Evolutionary conservation across 2,329 filamentous ascomycete species (phyloP), one percentile per base, ranked within the genome.

Genomic region (Helminthosporium solani): DNA sequence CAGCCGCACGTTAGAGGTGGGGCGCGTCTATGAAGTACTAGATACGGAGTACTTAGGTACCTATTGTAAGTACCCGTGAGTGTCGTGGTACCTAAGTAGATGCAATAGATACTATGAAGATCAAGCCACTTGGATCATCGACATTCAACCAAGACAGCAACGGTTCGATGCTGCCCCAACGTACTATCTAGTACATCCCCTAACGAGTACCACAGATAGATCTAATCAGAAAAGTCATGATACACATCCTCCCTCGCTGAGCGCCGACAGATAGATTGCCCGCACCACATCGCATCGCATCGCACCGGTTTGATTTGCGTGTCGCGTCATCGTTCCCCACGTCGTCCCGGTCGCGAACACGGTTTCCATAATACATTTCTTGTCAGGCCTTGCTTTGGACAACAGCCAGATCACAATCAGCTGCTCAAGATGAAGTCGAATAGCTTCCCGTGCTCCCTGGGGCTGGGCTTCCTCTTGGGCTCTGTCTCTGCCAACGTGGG

Each of bases 221-320:
- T n/a, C n/a, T n/a, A n/a, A n/a, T 33, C 15, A 5, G 14, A 33
- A 16, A 37, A 38, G 44, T 39, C 49, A 57, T 56, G 50, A 46
- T 42, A 44, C 41, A 30, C 28, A 35, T 44, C 41, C 39, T 56
- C 36, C 51, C 49, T 55, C 53, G 51, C 48, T 61, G 52, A 59
- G 33, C 40, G 35, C 19, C 36, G 8, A n/a, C n/a, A n/a, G n/a
- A n/a, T n/a, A n/a, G n/a, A 18, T 33, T 33, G 25, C 15, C 43
- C 12, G 12, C 7, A 15, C 28, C 35, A 16, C 3, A n/a, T n/a
- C n/a, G n/a, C n/a, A n/a, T n/a, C n/a, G n/a, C n/a, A n/a, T n/a
- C n/a, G n/a, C n/a, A n/a, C n/a, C n/a, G n/a, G n/a, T n/a, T n/a
- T n/a, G n/a, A n/a, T n/a, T n/a, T n/a, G n/a, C n/a, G n/a, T 18